These are phyloP conservation scores for Cnidoscolus chayamansa DNA, from an alignment of 441 rosid genomes.

Conservation along the genomic window DNA sequence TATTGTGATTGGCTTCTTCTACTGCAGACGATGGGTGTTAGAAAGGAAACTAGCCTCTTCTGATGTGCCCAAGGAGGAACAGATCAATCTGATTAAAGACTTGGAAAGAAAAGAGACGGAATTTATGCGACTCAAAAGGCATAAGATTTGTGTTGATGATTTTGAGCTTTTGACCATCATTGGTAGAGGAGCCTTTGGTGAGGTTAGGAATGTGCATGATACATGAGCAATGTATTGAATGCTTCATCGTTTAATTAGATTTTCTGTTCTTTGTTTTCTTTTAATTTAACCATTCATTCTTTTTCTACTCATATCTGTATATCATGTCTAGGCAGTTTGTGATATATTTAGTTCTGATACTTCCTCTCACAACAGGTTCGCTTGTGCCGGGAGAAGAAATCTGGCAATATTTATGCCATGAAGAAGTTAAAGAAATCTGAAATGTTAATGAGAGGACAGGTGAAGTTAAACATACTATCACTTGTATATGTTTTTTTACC, in stretches of 20 bases:
- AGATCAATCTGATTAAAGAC: constrained; percentile 79
- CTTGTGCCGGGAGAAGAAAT: constrained; percentile 85
- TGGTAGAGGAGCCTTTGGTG: constrained; percentile 95
- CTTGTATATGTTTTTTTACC: constrained; percentile 11
- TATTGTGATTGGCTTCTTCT: constrained; percentile 28
- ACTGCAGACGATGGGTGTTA: constrained; percentile 75
- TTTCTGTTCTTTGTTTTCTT: neutral
- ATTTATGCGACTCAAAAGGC: constrained; percentile 90
- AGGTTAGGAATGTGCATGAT: constrained; percentile 50
- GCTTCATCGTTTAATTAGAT: constrained; percentile 16
- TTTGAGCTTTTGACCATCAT: constrained; percentile 91
- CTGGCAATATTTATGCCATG: constrained; percentile 96
- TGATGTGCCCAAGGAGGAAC: constrained; percentile 85
- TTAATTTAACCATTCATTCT: neutral
- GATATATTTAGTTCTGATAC: constrained; percentile 19
- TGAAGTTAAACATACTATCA: constrained; percentile 30
- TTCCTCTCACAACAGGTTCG: constrained; percentile 58
- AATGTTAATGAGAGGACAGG: constrained; percentile 97
- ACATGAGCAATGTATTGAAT: constrained; percentile 7
- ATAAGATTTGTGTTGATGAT: constrained; percentile 85
- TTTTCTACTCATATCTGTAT: constrained; percentile 7
- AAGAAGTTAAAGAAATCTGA: constrained; percentile 97
- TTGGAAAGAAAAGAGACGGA: constrained; percentile 93
- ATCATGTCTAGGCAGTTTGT: constrained; percentile 14
- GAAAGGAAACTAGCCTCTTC: constrained; percentile 88